phyloP scores from a whole-genome alignment of 352 stramenopile genomes.

The Pythium scleroteichum region DNA sequence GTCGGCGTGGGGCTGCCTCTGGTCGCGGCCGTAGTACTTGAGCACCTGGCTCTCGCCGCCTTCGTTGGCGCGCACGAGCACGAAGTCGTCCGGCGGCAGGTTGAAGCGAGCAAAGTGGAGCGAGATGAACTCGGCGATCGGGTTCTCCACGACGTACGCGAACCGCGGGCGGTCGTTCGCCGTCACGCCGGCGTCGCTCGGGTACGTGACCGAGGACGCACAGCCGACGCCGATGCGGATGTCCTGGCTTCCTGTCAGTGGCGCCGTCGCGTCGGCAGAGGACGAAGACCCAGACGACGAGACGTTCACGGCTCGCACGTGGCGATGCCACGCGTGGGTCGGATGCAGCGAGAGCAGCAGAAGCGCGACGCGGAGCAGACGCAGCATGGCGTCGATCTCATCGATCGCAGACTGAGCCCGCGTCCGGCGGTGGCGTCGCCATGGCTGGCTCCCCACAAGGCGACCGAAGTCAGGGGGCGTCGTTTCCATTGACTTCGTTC shows the following conservation, averaged over 20 bases:
- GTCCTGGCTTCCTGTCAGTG: slow-evolving; percentile 2
- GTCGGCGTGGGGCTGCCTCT: neutral
- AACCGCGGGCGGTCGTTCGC: slow-evolving; percentile 23
- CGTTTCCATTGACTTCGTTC: no score
- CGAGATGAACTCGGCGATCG: slow-evolving; percentile 54
- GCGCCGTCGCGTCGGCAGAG: neutral
- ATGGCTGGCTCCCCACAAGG: no score
- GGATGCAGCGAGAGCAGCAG: neutral
- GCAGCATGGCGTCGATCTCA: neutral
- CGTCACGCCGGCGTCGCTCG: slow-evolving; percentile 20
- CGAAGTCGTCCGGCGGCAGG: slow-evolving; percentile 53
- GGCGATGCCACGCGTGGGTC: neutral
- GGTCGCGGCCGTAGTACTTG: slow-evolving; percentile 38
- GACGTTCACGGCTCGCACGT: neutral
- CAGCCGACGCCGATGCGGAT: slow-evolving; percentile 20
- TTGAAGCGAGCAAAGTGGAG: slow-evolving; percentile 69
- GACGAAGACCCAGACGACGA: neutral
- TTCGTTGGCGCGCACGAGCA: slow-evolving; percentile 44
- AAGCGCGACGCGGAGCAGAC: neutral
- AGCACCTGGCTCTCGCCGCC: slow-evolving; percentile 32
- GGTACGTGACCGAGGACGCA: slow-evolving; percentile 1
- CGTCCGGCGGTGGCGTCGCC: no score
- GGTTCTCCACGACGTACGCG: slow-evolving; percentile 44
- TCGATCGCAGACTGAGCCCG: no score
- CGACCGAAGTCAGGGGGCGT: no score